phyloP scores from a whole-genome alignment of 129 eudicot genomes.

The Arctium lappa region DNA sequence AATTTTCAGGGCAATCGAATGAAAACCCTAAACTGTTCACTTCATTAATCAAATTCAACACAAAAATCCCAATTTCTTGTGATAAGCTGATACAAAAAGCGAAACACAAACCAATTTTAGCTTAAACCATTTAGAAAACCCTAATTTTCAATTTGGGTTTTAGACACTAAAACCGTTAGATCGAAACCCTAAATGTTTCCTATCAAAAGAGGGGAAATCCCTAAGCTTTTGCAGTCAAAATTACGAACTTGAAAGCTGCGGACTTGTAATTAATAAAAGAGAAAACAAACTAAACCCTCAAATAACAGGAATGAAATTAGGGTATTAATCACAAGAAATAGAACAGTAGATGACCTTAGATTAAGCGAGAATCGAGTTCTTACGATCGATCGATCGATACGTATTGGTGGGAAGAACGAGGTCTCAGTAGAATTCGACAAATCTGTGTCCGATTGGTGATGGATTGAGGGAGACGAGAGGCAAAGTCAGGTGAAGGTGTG shows the following conservation, averaged over 20 bases:
- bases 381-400: neutral
- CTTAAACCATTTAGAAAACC: neutral
- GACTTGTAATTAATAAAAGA: neutral
- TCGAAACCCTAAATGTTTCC: constrained; percentile 19
- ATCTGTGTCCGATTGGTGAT: neutral
- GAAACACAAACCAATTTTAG: neutral
- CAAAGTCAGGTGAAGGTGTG: constrained; percentile 1
- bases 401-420: neutral
- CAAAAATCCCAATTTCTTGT: neutral
- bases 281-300: neutral
- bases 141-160: neutral
- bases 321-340: constrained; percentile 4
- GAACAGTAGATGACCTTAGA: constrained; percentile 21
- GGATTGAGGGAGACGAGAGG: constrained; percentile 15
- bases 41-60: constrained; percentile 9
- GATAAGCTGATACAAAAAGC: neutral
- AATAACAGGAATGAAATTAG: constrained; percentile 5
- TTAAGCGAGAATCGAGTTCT: constrained; percentile 8
- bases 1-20: constrained; percentile 6
- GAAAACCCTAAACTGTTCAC: constrained; percentile 23
- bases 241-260: neutral
- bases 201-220: constrained; percentile 7
- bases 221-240: neutral
- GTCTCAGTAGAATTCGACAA: neutral
- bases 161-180: neutral